phyloP scores from a whole-genome alignment of 768 basidiomycete genomes.

The Coprinopsis marcescibilis region DNA sequence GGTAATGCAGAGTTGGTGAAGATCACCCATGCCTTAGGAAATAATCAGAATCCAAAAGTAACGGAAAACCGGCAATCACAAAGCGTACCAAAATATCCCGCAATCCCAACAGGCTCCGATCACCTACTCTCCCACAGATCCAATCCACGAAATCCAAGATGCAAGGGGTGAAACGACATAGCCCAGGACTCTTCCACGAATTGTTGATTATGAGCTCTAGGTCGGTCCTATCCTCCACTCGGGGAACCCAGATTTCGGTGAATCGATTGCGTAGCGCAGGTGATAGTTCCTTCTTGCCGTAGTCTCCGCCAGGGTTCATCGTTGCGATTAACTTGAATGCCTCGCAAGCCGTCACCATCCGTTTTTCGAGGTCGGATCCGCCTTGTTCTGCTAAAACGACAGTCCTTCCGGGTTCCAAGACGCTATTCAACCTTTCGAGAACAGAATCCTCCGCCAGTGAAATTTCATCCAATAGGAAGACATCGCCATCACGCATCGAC shows the following conservation, averaged over 20 bases:
- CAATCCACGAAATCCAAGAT: conserved; percentile 80
- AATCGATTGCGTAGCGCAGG: conserved; percentile 96
- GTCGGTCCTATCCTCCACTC: conserved; percentile 68
- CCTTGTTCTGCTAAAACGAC: conserved; percentile 93
- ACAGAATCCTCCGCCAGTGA: conserved; percentile 98
- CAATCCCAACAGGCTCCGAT: conserved; percentile 64
- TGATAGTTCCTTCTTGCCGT: conserved; percentile 97
- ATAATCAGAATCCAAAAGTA: too few relatives aligned
- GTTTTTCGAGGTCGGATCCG: conserved; percentile 63
- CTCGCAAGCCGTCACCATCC: conserved; percentile 56
- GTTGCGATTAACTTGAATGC: conserved; percentile 90
- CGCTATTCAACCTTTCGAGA: conserved; percentile 93
- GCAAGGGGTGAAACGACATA: conserved; percentile 50
- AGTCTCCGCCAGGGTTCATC: conserved; percentile 99
- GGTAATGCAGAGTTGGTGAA: conserved; percentile 57
- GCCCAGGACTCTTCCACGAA: conserved; percentile 54
- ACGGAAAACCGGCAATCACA: too few relatives aligned
- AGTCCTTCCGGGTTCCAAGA: conserved; percentile 84
- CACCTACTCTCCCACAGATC: conserved; percentile 59
- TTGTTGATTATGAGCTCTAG: conserved; percentile 69
- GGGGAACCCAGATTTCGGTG: conserved; percentile 98
- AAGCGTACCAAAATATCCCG: conserved; percentile 80
- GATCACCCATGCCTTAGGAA: conserved; percentile 95
- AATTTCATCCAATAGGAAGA: conserved; percentile 93
- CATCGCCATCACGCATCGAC: conserved; percentile 80